Conservation (phyloP, 1,139 yeast genomes). For the Pichia sp. region DNA sequence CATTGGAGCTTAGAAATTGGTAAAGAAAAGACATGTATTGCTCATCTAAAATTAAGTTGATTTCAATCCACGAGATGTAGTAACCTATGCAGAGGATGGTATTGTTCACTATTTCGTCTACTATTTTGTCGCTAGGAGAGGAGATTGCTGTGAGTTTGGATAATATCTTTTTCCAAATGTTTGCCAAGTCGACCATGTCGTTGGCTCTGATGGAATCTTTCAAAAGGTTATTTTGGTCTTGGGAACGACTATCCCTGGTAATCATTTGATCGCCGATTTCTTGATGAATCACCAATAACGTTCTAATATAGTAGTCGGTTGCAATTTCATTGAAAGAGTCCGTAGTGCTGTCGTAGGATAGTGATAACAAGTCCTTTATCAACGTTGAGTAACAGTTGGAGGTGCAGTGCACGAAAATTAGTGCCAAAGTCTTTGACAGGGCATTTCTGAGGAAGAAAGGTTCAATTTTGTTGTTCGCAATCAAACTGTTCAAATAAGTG, state of each 20-base stretch:
- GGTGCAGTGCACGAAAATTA: slow-evolving; percentile 66
- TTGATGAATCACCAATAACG: slow-evolving; percentile 70
- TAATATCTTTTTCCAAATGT: slow-evolving; percentile 65
- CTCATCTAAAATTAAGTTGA: slow-evolving; percentile 66
- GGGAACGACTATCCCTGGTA: slow-evolving; percentile 55
- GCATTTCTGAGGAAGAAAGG: slow-evolving; percentile 72
- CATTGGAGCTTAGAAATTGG: slow-evolving; percentile 48
- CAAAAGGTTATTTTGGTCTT: slow-evolving; percentile 62
- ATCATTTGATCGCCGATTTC: slow-evolving; percentile 93
- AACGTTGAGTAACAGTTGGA: slow-evolving; percentile 59
- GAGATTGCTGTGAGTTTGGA: slow-evolving; percentile 28
- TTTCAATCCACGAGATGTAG: slow-evolving; percentile 94
- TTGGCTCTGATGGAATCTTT: slow-evolving; percentile 78
- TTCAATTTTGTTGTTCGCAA: slow-evolving; percentile 39
- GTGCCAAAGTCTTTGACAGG: slow-evolving; percentile 67
- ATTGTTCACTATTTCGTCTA: slow-evolving; percentile 50
- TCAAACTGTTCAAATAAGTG: slow-evolving; percentile 36
- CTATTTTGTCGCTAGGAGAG: slow-evolving; percentile 23
- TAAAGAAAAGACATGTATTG: slow-evolving; percentile 61
- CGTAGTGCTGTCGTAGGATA: slow-evolving; percentile 31
- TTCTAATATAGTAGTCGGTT: slow-evolving; percentile 72
- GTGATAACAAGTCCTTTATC: slow-evolving; percentile 57
- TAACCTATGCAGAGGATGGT: slow-evolving; percentile 72
- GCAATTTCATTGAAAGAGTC: slow-evolving; percentile 43
- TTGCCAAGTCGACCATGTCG: slow-evolving; percentile 67